Conservation (phyloP, 306 rosid genomes). For the Lagenaria siceraria region DNA sequence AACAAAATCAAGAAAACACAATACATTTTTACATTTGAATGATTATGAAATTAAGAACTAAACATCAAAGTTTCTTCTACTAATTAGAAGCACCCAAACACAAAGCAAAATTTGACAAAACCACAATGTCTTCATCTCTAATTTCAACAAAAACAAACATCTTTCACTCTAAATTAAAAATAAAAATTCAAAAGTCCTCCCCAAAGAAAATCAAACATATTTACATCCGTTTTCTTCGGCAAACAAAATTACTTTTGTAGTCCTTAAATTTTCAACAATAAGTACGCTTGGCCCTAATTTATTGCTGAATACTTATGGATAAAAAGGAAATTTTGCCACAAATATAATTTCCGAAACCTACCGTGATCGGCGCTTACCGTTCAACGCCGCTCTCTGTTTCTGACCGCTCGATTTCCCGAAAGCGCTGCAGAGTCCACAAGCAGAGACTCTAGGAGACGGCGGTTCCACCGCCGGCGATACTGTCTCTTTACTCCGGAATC, state of each 20-base stretch:
- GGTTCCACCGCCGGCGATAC: slow-evolving; percentile 63
- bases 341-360: background rate
- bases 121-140: background rate
- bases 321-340: too few species aligned
- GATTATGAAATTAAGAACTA: too few species aligned
- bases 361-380: slow-evolving; percentile 31
- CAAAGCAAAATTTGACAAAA: background rate
- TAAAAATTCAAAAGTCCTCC: background rate
- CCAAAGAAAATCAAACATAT: background rate
- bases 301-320: too few species aligned
- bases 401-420: slow-evolving; percentile 34
- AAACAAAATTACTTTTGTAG: too few species aligned
- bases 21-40: too few species aligned
- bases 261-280: too few species aligned
- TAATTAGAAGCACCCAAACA: too few species aligned
- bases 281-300: too few species aligned
- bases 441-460: slow-evolving; percentile 74
- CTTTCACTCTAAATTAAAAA: background rate
- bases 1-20: too few species aligned
- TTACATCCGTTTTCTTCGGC: background rate
- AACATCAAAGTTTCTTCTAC: too few species aligned
- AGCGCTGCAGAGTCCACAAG: slow-evolving; percentile 49
- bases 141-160: background rate
- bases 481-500: slow-evolving; percentile 39
- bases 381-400: slow-evolving; percentile 21